Base-by-base conservation (phyloP, 208 protist species). In the Crithidia fasciculata region DNA sequence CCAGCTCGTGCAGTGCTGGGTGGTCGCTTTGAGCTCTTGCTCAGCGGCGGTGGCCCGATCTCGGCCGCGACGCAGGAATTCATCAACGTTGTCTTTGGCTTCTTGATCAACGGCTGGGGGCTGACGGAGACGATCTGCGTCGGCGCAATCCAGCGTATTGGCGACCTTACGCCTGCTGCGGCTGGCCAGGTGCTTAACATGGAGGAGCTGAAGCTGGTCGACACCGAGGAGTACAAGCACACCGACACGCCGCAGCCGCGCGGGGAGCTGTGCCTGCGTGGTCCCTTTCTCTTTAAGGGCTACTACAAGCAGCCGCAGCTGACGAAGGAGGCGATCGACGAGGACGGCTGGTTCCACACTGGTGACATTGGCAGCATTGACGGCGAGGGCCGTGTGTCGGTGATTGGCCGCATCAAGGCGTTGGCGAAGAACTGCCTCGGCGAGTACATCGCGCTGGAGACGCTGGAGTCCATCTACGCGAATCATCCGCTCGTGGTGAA, bases 381-480 rank as follows among this genome's bases (percentile, higher is more conserved):
- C 12, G 13, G 16, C 15, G 78, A 90, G 18, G 89, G 88, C 8
- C 74, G 68, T 3, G 36, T 98, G 10, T 57, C 72, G 44, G 86
- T 98, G 8, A 71, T 98, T 5, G 96, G 93, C 16, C 88, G 96
- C 73, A 82, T 91, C 50, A 98, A 98, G 86, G 91, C 92, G n/a
- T 80, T 98, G 44, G 93, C 91, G 69, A 98, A 98, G 84, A 93
- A 95, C 67, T 78, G 73, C n/a, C 80, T 93, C 9, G 96, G 96
- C 37, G 94, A 98, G 84, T 98, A 97, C 83, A 89, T 98, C 50
- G 89, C 93, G 13, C 63, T 96, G 47, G 93, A 98, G 62, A 70
- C n/a, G 16, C 79, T 98, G 0, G 90, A 96, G 64, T 64, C 92
- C 19, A 80, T 90, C 45, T 96, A 96, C 74, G 74, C 6, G 15